Evolutionary conservation across 768 basidiomycete species (phyloP).

Genomic region (Trametes meyenii): DNA sequence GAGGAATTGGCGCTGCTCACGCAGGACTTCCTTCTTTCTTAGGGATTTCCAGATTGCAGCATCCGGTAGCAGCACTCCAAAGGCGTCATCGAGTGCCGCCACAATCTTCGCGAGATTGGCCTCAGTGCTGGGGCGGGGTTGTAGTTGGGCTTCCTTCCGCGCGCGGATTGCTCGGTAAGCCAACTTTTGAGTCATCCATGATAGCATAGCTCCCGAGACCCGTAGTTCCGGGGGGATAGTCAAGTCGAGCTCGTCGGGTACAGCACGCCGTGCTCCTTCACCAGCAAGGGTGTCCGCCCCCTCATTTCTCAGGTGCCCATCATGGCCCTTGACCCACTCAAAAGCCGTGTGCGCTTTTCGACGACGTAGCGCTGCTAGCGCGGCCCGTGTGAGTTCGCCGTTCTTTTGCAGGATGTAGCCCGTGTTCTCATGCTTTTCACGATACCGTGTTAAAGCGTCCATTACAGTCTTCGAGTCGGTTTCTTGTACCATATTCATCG

Average conservation of each 20-base stretch:
- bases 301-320: slow-evolving; percentile 1
- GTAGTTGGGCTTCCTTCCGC: neutral
- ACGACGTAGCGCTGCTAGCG: neutral
- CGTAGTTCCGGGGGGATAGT: neutral
- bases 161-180: neutral
- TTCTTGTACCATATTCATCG: neutral
- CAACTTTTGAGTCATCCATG: neutral
- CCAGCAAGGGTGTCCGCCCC: slow-evolving; percentile 4
- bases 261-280: neutral
- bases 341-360: slow-evolving; percentile 3
- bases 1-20: neutral
- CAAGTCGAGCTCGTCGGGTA: neutral
- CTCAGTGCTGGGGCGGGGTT: neutral
- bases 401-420: slow-evolving; percentile 33
- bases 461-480: slow-evolving; percentile 30
- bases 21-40: neutral
- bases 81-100: neutral
- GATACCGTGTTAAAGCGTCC: slow-evolving; percentile 10
- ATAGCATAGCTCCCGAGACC: neutral
- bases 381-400: neutral
- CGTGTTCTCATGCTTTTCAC: slow-evolving; percentile 28
- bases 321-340: slow-evolving; percentile 10
- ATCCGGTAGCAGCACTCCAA: no score
- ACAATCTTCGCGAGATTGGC: neutral
- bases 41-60: neutral